These are phyloP conservation scores for Tolypocladium sp. DNA, from an alignment of 2,329 filamentous ascomycete genomes.

Conservation along the genomic window DNA sequence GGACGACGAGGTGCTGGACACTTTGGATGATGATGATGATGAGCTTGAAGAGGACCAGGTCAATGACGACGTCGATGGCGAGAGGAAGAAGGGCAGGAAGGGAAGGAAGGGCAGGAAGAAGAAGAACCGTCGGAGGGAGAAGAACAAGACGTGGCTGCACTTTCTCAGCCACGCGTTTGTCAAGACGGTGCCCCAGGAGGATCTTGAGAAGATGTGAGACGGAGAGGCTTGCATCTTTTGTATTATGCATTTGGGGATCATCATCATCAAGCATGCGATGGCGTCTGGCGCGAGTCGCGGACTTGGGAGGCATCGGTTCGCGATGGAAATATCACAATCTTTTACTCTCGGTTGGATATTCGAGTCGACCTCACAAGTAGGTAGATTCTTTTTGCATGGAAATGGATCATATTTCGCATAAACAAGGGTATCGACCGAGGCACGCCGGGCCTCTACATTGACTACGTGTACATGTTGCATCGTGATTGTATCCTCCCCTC, in stretches of 20 bases:
- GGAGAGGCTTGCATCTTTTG: neutral
- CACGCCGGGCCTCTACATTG: neutral
- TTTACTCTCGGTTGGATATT: neutral
- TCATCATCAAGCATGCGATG: conserved; percentile 3
- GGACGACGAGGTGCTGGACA: conserved; percentile 8
- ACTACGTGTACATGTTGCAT: neutral
- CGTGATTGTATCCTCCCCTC: neutral
- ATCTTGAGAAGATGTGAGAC: conserved; percentile 43
- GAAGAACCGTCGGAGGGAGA: conserved; percentile 42
- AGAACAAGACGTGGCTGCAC: conserved; percentile 65
- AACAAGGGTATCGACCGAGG: neutral
- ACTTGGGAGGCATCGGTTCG: neutral
- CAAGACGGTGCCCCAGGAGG: conserved; percentile 55
- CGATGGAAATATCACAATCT: neutral
- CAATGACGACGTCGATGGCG: conserved; percentile 23
- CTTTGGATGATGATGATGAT: too few relatives aligned
- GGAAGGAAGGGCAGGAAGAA: conserved; percentile 34
- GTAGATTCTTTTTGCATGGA: neutral
- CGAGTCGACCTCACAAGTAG: neutral
- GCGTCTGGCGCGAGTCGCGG: conserved; percentile 1
- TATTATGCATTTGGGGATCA: neutral
- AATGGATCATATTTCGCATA: neutral
- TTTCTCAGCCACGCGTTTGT: conserved; percentile 78
- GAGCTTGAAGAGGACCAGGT: conserved; percentile 15
- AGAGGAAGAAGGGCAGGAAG: conserved; percentile 36